Percentiles rank a stretch among this genome's conserved stretches.
Evolutionary conservation across 2,329 filamentous ascomycete species (phyloP).

Genomic region (Talaromyces sp.): DNA sequence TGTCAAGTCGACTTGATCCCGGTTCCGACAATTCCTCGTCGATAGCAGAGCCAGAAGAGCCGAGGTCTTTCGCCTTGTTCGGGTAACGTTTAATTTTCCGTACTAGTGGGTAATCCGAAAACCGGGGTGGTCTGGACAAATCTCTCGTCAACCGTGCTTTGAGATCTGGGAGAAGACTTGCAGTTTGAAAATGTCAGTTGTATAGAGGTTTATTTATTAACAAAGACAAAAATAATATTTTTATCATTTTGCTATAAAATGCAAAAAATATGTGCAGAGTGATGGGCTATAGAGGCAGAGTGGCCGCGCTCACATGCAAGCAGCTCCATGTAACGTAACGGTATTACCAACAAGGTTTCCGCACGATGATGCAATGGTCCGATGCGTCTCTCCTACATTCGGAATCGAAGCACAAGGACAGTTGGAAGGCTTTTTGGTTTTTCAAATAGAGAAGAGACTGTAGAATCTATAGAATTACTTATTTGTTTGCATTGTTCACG

Average conservation of each 20-base stretch:
- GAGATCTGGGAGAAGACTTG: background rate
- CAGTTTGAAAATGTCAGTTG: background rate
- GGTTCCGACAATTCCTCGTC: slow-evolving; percentile 9
- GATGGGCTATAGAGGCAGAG: background rate
- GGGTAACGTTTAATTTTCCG: background rate
- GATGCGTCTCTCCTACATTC: background rate
- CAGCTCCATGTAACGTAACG: background rate
- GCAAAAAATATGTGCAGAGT: background rate
- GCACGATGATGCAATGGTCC: background rate
- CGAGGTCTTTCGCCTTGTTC: slow-evolving; percentile 10
- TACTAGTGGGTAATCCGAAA: slow-evolving; percentile 11
- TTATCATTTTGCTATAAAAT: background rate
- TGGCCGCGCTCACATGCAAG: slow-evolving; percentile 8
- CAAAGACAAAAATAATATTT: background rate
- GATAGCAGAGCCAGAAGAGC: background rate
- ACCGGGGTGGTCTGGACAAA: slow-evolving; percentile 7
- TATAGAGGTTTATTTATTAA: background rate
- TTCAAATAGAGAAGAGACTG: background rate
- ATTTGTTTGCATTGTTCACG: background rate
- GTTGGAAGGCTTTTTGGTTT: background rate
- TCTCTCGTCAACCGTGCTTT: background rate
- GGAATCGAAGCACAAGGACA: background rate
- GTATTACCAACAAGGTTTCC: background rate
- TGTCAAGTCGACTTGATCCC: background rate
- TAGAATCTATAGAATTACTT: background rate